Conservation (phyloP, 1,284 basidiomycete genomes). For the Trametes polyzona region DNA sequence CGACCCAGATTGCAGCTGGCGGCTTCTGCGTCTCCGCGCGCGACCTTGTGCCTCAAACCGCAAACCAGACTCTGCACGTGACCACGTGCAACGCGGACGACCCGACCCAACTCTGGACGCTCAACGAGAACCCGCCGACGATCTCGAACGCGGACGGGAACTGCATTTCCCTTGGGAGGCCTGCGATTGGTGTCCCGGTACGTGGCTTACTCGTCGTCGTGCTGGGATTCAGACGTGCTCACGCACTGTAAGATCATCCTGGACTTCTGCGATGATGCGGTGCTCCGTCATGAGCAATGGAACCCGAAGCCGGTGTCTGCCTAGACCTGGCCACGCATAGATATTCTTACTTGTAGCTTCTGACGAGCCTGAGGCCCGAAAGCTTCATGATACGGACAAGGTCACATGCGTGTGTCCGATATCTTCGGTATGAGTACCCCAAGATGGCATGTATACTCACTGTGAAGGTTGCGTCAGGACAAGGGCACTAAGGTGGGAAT, state of each 20-base stretch:
- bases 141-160: constrained; percentile 24
- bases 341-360: too few species aligned
- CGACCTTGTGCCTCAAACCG: constrained; percentile 11
- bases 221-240: not conserved
- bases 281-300: constrained; percentile 10
- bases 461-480: too few species aligned
- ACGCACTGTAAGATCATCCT: constrained; percentile 6
- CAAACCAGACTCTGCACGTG: constrained; percentile 14
- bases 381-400: too few species aligned
- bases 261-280: not conserved
- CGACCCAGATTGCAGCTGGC: constrained; percentile 14
- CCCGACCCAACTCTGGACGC: constrained; percentile 8
- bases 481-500: too few species aligned
- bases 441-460: too few species aligned
- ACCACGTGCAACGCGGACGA: constrained; percentile 12
- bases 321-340: too few species aligned
- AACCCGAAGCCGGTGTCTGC: constrained; percentile 5
- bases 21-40: constrained; percentile 18
- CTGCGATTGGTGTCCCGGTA: constrained; percentile 8
- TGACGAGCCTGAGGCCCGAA: too few species aligned
- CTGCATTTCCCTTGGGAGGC: constrained; percentile 18
- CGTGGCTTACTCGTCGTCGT: not conserved
- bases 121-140: constrained; percentile 10
- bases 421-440: too few species aligned
- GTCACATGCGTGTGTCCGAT: too few species aligned